phyloP scores from a whole-genome alignment of 345 rosid species.

The Eucalyptus erythrocorys region DNA sequence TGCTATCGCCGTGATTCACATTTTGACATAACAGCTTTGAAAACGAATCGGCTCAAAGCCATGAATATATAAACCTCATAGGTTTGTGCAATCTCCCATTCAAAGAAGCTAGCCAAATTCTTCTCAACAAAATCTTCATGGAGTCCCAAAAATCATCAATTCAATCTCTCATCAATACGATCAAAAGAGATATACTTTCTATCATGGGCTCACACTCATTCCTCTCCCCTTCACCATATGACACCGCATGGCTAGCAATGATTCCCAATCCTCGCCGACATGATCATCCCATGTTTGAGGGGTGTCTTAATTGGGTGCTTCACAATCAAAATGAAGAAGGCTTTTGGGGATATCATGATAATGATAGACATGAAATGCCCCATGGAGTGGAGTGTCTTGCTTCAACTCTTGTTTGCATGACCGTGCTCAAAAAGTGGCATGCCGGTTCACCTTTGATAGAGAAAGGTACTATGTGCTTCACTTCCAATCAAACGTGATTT shows the following conservation, averaged over 20 bases:
- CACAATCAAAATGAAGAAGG: slow-evolving; percentile 37
- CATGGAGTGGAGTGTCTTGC: slow-evolving; percentile 17
- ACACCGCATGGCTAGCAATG: slow-evolving; percentile 55
- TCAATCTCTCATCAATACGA: slow-evolving; percentile 6
- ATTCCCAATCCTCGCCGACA: slow-evolving; percentile 8
- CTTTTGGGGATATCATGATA: slow-evolving; percentile 30
- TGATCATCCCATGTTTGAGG: slow-evolving; percentile 30
- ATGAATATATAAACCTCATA: background rate
- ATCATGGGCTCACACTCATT: slow-evolving; percentile 8
- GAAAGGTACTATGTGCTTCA: slow-evolving; percentile 8
- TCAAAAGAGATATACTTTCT: slow-evolving; percentile 8
- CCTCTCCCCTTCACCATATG: slow-evolving; percentile 43
- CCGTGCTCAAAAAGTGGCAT: slow-evolving; percentile 42
- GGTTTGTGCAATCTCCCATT: background rate
- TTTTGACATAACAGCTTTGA: background rate
- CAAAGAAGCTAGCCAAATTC: background rate
- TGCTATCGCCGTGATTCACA: background rate
- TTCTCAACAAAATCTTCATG: background rate
- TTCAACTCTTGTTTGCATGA: slow-evolving; percentile 38
- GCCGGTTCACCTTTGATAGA: background rate
- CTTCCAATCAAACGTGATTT: background rate
- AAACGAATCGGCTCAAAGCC: background rate
- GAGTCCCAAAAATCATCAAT: background rate
- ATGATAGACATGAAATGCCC: background rate
- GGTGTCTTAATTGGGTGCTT: slow-evolving; percentile 45